phyloP scores from a whole-genome alignment of 495 filamentous ascomycete species.

The Neurospora cerealis region DNA sequence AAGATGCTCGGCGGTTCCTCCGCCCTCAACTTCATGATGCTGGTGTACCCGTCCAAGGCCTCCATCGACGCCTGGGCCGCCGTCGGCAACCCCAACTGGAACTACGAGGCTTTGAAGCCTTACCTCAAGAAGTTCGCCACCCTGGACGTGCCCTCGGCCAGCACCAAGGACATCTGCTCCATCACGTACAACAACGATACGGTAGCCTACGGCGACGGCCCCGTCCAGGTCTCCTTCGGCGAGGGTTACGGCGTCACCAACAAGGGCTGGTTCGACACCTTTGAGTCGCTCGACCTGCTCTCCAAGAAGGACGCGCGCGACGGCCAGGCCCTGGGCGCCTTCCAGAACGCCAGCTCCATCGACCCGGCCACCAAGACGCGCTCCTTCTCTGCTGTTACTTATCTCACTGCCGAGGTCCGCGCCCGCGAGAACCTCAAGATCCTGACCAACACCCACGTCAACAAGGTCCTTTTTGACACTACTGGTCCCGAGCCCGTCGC shows the following conservation, averaged over 20 bases:
- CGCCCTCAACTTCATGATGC: conserved; percentile 44
- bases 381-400: conserved; percentile 28
- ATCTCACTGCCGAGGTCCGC: conserved; percentile 25
- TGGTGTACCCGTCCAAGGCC: conserved; percentile 32
- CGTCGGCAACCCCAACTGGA: conserved; percentile 46
- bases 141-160: conserved; percentile 17
- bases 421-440: conserved; percentile 36
- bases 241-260: conserved; percentile 25
- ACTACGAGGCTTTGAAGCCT: conserved; percentile 36
- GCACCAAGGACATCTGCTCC: conserved; percentile 20
- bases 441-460: conserved; percentile 34
- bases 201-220: conserved; percentile 23
- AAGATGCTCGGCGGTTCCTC: conserved; percentile 49
- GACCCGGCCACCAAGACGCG: conserved; percentile 29
- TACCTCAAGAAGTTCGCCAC: conserved; percentile 38
- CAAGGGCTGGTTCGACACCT: conserved; percentile 29
- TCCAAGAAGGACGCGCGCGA: conserved; percentile 27
- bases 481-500: conserved; percentile 15
- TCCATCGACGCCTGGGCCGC: conserved; percentile 44
- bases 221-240: conserved; percentile 31
- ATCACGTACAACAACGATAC: conserved; percentile 25
- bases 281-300: conserved; percentile 21
- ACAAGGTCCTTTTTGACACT: conserved; percentile 27
- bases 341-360: conserved; percentile 34
- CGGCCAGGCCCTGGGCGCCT: conserved; percentile 34